Base-by-base conservation (phyloP, 306 rosid genomes). In the Gynostemma pentaphyllum region DNA sequence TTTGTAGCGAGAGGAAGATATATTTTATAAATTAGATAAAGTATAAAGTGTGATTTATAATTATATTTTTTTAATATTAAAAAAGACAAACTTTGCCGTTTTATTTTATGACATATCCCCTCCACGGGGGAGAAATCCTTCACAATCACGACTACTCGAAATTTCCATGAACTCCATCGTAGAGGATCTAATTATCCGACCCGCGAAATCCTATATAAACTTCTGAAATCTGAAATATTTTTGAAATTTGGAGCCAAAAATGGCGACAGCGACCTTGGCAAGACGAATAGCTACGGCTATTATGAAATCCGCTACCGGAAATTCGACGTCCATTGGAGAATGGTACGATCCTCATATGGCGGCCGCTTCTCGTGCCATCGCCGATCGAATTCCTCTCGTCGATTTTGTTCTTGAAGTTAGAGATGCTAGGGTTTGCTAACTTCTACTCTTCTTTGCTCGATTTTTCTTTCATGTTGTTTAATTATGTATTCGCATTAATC, bases 331-430 rank as follows among this genome's bases (percentile, higher is more conserved):
- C 16, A 70, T 44, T 41, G 76, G 70, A 19, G 70, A 49, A 55
- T 85, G 96, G 91, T 74, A 77, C 66, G 74, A 46, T 55, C 75
- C 87, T 70, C 78, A 81, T 37, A 79, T 82, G 95, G 85, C 76
- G 18, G 90, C 97, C 13, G 94, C 88, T 42, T 80, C 85, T 61
- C 75, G 69, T 14, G 97, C 97, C 74, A 74, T 87, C 32, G 45
- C 74, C 2, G 79, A 85, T 52, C 85, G 96, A 24, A 61, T 87
- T 40, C 85, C 85, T 0, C 47, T 83, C 72, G 92, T 79, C 5
- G 95, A 87, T 83, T 72, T 91, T 21, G 57, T 85, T 13, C 76
- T 87, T 7, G 82, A 91, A 53, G 79, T 87, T 73, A 70, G 87
- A 79, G 97, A 91, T 50, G 96, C 97, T 48, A 78, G 89, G 89